Conservation (phyloP, 495 filamentous ascomycete genomes). For the Penicillium longicatenatum region DNA sequence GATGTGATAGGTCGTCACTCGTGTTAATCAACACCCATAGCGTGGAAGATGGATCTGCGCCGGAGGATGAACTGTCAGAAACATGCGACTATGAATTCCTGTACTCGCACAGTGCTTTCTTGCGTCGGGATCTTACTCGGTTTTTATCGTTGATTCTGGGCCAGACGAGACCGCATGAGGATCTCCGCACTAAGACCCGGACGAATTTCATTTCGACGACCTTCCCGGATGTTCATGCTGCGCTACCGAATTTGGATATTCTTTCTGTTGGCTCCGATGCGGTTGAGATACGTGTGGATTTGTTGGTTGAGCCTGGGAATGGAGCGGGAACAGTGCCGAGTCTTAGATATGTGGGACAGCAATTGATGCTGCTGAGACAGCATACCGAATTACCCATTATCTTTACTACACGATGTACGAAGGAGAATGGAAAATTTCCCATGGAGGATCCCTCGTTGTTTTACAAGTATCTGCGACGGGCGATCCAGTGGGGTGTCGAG, state of each 20-base stretch:
- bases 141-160: slow-evolving; percentile 78
- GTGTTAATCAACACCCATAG: slow-evolving; percentile 74
- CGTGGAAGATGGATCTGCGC: slow-evolving; percentile 67
- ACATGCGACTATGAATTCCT: slow-evolving; percentile 81
- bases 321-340: slow-evolving; percentile 63
- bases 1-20: slow-evolving; percentile 47
- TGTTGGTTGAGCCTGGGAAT: slow-evolving; percentile 69
- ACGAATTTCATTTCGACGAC: slow-evolving; percentile 86
- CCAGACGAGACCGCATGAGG: slow-evolving; percentile 71
- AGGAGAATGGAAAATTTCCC: slow-evolving; percentile 79
- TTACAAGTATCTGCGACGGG: slow-evolving; percentile 74
- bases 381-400: slow-evolving; percentile 85
- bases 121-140: slow-evolving; percentile 72
- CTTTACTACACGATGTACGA: slow-evolving; percentile 77
- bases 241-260: slow-evolving; percentile 82
- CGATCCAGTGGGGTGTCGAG: slow-evolving; percentile 83
- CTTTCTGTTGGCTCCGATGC: slow-evolving; percentile 82
- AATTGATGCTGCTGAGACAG: slow-evolving; percentile 79
- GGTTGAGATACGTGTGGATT: slow-evolving; percentile 79
- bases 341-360: slow-evolving; percentile 79
- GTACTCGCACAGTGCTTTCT: slow-evolving; percentile 69
- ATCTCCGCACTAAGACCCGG: slow-evolving; percentile 70
- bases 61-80: slow-evolving; percentile 62
- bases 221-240: slow-evolving; percentile 80
- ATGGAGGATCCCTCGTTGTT: slow-evolving; percentile 75